Evolutionary conservation across 2,329 filamentous ascomycete species (phyloP).

Genomic region (Epichloe uncinata): DNA sequence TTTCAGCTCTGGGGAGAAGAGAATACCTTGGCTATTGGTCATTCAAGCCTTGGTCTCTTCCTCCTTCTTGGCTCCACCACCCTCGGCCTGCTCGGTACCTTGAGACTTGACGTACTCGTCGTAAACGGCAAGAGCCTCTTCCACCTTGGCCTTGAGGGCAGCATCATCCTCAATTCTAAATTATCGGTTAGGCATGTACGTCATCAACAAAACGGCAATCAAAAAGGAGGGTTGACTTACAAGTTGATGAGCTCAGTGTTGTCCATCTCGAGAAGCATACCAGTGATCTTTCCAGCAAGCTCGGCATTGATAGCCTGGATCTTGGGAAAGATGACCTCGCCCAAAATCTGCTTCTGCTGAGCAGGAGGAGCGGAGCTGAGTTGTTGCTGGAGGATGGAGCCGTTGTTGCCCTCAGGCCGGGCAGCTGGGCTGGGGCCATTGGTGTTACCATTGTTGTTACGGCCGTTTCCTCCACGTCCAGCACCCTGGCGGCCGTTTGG

Average conservation of each 20-base stretch:
- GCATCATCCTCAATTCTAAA: slow-evolving; percentile 77
- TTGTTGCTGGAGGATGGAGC: slow-evolving; percentile 40
- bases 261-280: slow-evolving; percentile 99
- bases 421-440: slow-evolving; percentile 37
- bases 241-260: slow-evolving; percentile 87
- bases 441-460: slow-evolving; percentile 19
- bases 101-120: slow-evolving; percentile 97
- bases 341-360: slow-evolving; percentile 97
- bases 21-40: neutral
- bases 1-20: slow-evolving; percentile 3
- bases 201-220: neutral
- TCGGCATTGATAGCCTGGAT: slow-evolving; percentile 90
- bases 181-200: neutral
- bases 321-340: slow-evolving; percentile 97
- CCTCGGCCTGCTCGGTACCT: slow-evolving; percentile 21
- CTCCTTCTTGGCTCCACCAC: slow-evolving; percentile 35
- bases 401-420: slow-evolving; percentile 20
- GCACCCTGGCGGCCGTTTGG: slow-evolving; percentile 41
- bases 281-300: slow-evolving; percentile 96
- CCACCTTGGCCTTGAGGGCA: slow-evolving; percentile 87
- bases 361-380: slow-evolving; percentile 43
- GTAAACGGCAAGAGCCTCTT: slow-evolving; percentile 93
- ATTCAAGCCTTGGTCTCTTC: slow-evolving; percentile 29
- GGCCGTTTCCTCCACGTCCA: slow-evolving; percentile 28
- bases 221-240: slow-evolving; percentile 47